Evolutionary conservation across 2,329 filamentous ascomycete genomes (phyloP).

Genomic region (Colletotrichum nymphaeae): DNA sequence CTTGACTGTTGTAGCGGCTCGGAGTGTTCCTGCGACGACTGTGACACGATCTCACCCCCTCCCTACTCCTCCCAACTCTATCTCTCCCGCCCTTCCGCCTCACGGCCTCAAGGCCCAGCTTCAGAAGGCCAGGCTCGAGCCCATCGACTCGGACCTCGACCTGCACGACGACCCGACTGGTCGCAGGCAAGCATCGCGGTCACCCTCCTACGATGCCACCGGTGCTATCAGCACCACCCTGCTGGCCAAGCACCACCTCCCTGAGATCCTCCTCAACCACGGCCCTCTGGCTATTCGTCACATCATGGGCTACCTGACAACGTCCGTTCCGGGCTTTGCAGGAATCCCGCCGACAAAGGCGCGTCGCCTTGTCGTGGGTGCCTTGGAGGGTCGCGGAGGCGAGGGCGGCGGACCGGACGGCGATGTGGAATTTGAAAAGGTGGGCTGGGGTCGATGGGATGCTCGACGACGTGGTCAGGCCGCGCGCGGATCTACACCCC

Average conservation of each 20-base stretch:
- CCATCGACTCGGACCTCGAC: constrained; percentile 88
- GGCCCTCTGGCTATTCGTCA: constrained; percentile 94
- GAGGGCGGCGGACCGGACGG: constrained; percentile 72
- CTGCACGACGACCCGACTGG: constrained; percentile 64
- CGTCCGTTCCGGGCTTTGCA: constrained; percentile 92
- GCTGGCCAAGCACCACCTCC: constrained; percentile 90
- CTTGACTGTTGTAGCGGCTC: constrained; percentile 78
- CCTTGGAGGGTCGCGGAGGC: constrained; percentile 81
- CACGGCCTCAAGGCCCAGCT: constrained; percentile 80
- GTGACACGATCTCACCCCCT: constrained; percentile 74
- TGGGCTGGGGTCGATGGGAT: constrained; percentile 97
- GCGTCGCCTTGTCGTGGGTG: constrained; percentile 89
- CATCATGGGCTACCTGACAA: constrained; percentile 94
- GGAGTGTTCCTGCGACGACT: constrained; percentile 66
- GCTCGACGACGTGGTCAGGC: constrained; percentile 79
- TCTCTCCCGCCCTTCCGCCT: constrained; percentile 87
- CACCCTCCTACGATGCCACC: constrained; percentile 73
- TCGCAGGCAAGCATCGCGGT: constrained; percentile 49
- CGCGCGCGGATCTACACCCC: constrained; percentile 54
- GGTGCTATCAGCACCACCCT: constrained; percentile 87
- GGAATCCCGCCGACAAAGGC: constrained; percentile 91
- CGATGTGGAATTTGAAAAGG: constrained; percentile 90
- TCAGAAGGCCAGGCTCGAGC: constrained; percentile 68
- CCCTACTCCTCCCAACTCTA: constrained; percentile 94
- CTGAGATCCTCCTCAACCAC: constrained; percentile 88